These are phyloP conservation scores for Pichia californica DNA, from an alignment of 805 yeast species.

Conservation along the genomic window DNA sequence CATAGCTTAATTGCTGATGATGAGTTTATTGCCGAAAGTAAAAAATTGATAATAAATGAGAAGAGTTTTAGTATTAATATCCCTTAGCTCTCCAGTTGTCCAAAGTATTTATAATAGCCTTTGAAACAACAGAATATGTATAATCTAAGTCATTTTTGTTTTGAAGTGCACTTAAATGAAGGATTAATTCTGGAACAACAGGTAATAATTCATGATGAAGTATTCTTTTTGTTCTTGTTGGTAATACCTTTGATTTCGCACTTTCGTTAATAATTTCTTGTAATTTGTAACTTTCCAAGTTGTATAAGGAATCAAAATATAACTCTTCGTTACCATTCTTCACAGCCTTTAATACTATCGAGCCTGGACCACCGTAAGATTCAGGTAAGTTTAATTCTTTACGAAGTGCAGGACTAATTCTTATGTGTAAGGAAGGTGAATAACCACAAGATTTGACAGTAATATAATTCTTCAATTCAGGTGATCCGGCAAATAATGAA, in stretches of 20 bases:
- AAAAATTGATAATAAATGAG: too few relatives aligned
- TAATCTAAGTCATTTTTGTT: slow-evolving; percentile 37
- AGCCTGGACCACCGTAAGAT: slow-evolving; percentile 41
- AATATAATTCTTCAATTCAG: slow-evolving; percentile 33
- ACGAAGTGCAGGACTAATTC: slow-evolving; percentile 44
- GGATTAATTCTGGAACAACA: slow-evolving; percentile 51
- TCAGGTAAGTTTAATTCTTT: slow-evolving; percentile 40
- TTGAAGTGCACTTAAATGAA: slow-evolving; percentile 44
- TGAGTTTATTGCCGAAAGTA: too few relatives aligned
- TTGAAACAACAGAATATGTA: slow-evolving; percentile 35
- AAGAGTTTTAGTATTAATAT: neutral
- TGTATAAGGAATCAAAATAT: slow-evolving; percentile 37
- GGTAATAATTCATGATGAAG: slow-evolving; percentile 72
- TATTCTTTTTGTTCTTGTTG: slow-evolving; percentile 52
- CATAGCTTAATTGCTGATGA: too few relatives aligned
- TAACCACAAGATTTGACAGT: slow-evolving; percentile 48
- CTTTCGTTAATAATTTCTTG: slow-evolving; percentile 60
- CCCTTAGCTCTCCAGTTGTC: slow-evolving; percentile 1
- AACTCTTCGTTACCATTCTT: slow-evolving; percentile 37
- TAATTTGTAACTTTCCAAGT: slow-evolving; percentile 53
- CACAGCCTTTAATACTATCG: slow-evolving; percentile 37
- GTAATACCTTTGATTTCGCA: slow-evolving; percentile 47
- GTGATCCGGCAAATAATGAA: slow-evolving; percentile 35
- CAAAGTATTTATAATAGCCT: slow-evolving; percentile 8
- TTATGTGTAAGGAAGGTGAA: slow-evolving; percentile 68